These are phyloP conservation scores for Cercospora sojina DNA, from an alignment of 2,329 filamentous ascomycete genomes.

Conservation along the genomic window DNA sequence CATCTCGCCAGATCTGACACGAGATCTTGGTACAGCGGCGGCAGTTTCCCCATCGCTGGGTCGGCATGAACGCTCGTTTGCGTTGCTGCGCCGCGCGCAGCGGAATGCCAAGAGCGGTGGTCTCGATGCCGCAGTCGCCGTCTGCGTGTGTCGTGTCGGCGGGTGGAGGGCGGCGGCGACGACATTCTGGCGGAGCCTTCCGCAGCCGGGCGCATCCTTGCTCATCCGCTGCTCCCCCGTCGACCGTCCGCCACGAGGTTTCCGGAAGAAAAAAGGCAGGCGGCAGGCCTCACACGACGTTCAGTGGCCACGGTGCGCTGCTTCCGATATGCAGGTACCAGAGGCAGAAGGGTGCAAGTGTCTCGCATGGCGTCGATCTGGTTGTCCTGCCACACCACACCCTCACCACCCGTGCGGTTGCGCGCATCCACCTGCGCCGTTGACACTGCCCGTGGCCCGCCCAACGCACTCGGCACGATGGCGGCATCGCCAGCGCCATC, in stretches of 20 bases:
- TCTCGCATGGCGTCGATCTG: not conserved
- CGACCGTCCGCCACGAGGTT: not conserved
- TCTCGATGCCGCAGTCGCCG: not conserved
- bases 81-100: not conserved
- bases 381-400: slow-evolving; percentile 8
- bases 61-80: not conserved
- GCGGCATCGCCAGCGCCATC: not conserved
- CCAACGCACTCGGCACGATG: not conserved
- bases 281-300: not conserved
- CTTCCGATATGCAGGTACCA: slow-evolving; percentile 19
- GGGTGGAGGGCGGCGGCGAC: not conserved
- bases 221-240: not conserved
- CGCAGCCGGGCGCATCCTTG: not conserved
- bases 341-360: not conserved
- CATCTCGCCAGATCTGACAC: not conserved
- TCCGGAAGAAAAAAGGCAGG: not conserved
- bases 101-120: not conserved
- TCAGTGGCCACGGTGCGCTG: not conserved
- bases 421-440: not conserved
- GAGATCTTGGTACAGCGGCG: not conserved
- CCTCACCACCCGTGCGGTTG: not conserved
- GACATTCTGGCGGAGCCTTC: not conserved
- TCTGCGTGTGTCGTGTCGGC: not conserved
- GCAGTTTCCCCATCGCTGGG: not conserved
- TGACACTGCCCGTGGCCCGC: not conserved